These are phyloP conservation scores for Trebouxiophyceae sp. DNA, from an alignment of 163 green algal genomes.

Conservation along the genomic window DNA sequence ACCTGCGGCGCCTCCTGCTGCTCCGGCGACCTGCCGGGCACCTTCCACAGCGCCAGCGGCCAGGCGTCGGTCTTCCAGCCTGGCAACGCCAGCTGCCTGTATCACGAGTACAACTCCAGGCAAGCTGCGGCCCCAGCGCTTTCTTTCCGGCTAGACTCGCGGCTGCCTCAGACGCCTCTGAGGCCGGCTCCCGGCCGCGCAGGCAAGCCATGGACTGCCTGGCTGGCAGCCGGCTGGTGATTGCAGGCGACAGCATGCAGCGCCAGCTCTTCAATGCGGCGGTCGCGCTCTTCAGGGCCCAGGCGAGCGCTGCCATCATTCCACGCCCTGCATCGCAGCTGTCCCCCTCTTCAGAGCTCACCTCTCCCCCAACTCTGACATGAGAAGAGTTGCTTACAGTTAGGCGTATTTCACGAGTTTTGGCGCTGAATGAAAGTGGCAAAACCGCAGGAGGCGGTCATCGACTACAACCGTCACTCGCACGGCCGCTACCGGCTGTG, in stretches of 20 bases:
- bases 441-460: neutral
- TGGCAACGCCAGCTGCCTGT: neutral
- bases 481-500: neutral
- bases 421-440: too few relatives aligned
- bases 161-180: too few relatives aligned
- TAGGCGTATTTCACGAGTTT: too few relatives aligned
- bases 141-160: too few relatives aligned
- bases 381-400: neutral
- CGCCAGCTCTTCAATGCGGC: neutral
- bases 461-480: neutral
- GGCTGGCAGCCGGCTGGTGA: neutral
- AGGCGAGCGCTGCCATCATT: neutral
- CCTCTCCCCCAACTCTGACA: neutral
- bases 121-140: neutral
- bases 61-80: neutral
- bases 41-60: neutral
- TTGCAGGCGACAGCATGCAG: neutral
- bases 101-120: neutral
- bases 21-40: neutral
- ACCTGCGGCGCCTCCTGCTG: neutral
- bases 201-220: neutral
- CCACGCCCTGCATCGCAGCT: neutral
- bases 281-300: neutral
- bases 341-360: neutral
- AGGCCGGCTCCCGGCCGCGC: too few relatives aligned